Evolutionary conservation across 352 stramenopile species (phyloP).

Genomic region (Pythium rishiriense): DNA sequence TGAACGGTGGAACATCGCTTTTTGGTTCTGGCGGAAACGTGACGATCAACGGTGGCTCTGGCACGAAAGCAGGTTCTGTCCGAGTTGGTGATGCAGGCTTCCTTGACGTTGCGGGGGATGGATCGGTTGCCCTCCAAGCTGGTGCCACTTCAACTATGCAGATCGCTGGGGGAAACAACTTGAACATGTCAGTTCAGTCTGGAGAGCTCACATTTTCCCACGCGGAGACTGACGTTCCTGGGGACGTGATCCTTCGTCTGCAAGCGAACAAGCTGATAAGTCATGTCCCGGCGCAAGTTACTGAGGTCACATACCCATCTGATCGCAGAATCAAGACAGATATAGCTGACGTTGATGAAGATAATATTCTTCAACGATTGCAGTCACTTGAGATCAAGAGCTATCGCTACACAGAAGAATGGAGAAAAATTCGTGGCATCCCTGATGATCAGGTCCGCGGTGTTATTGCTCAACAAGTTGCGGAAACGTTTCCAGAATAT

Average conservation of each 20-base stretch:
- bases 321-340: conserved; percentile 93
- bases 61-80: conserved; percentile 12
- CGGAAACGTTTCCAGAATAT: conserved; percentile 92
- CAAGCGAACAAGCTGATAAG: conserved; percentile 62
- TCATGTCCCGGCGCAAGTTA: conserved; percentile 87
- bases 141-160: conserved; percentile 34
- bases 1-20: conserved; percentile 3
- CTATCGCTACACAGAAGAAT: conserved; percentile 92
- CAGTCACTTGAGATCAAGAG: conserved; percentile 87
- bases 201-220: conserved; percentile 60
- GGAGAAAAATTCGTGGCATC: conserved; percentile 85
- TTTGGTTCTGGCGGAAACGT: conserved; percentile 24
- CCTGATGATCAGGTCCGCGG: conserved; percentile 77
- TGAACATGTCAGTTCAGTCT: conserved; percentile 48
- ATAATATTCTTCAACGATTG: conserved; percentile 89
- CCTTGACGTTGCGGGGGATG: conserved; percentile 31
- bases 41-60: conserved; percentile 13
- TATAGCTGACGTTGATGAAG: conserved; percentile 87
- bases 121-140: conserved; percentile 41
- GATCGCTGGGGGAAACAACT: conserved; percentile 45
- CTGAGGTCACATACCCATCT: conserved; percentile 90
- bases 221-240: conserved; percentile 41
- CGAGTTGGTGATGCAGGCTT: conserved; percentile 19
- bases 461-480: conserved; percentile 93
- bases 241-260: conserved; percentile 49